Base-by-base conservation (phyloP, 768 basidiomycete species). In the Cystobasidium ongulense region DNA sequence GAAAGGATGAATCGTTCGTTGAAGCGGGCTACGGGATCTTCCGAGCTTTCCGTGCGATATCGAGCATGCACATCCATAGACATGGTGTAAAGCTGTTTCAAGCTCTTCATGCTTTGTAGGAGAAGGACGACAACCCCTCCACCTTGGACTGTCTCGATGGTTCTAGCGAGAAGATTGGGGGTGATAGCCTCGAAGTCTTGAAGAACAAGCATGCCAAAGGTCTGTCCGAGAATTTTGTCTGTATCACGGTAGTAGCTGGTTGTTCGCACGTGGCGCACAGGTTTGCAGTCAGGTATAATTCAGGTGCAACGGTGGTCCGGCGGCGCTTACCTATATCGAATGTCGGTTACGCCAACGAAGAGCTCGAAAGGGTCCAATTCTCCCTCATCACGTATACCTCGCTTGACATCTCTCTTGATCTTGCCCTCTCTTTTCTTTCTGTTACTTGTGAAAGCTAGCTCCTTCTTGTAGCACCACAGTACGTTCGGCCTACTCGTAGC, bases 1-100 rank as follows among this genome's bases (percentile, higher is more conserved):
- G 96, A 99, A 21, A 99, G 86, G 78, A 99, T 97, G 82, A 99
- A 99, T 13, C 96, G 90, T 80, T 99, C 96, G 82, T 99, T 99
- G 84, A 99, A 99, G 31, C 96, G 87, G 0, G 96, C 91, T n/a
- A 88, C 84, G 35, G 94, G 89, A 5, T 88, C 85, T 63, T 82
- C 80, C 15, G 82, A 81, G 54, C 79, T 80, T 78, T 91, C 90
- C 0, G 96, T 97, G 31, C 95, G 85, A 80, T 98, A 99, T 38
- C 96, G 87, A 0, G 90, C 84, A 81, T 99, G 96, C 4, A 98
- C 94, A 79, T 99, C 96, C 86, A 87, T 87, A 10, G 90, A 87
- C 91, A 98, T 91, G 15, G 89, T 88, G 80, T 97, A 98, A 23
- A 98, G 82, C 81, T 95, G 93, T 80, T 87, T 86, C 75, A 98